Conservation (phyloP, 441 rosid species). For the Syzygium malaccense region DNA sequence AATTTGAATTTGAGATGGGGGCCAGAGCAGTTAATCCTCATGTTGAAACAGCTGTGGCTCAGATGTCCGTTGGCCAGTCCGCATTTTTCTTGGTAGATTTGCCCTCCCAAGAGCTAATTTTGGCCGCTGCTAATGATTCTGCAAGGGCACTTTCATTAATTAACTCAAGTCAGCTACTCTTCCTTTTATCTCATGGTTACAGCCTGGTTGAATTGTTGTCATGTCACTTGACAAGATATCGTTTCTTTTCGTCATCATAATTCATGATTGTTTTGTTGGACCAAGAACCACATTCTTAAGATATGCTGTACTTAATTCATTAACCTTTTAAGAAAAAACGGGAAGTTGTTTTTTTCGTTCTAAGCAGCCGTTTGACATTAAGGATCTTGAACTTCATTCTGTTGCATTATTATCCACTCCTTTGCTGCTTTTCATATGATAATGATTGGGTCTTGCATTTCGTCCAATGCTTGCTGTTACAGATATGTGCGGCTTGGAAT, state of each 20-base stretch:
- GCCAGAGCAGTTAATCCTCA: slow-evolving; percentile 54
- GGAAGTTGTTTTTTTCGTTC: background rate
- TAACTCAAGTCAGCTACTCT: slow-evolving; percentile 45
- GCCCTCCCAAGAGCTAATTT: slow-evolving; percentile 42
- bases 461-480: slow-evolving; percentile 5
- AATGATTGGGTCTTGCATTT: background rate
- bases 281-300: background rate
- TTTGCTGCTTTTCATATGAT: background rate
- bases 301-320: background rate
- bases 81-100: slow-evolving; percentile 39
- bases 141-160: slow-evolving; percentile 32
- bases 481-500: slow-evolving; percentile 24
- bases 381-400: background rate
- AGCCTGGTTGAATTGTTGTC: background rate
- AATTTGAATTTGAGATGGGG: slow-evolving; percentile 91
- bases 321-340: background rate
- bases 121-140: slow-evolving; percentile 59
- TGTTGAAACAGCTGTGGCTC: slow-evolving; percentile 60
- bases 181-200: background rate
- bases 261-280: background rate
- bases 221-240: background rate
- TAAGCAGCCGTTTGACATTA: background rate
- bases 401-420: background rate
- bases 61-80: slow-evolving; percentile 85
- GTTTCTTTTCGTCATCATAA: background rate